Conservation (phyloP, 176 grass and related monocot genomes). For the Rhynchospora tenuis region DNA sequence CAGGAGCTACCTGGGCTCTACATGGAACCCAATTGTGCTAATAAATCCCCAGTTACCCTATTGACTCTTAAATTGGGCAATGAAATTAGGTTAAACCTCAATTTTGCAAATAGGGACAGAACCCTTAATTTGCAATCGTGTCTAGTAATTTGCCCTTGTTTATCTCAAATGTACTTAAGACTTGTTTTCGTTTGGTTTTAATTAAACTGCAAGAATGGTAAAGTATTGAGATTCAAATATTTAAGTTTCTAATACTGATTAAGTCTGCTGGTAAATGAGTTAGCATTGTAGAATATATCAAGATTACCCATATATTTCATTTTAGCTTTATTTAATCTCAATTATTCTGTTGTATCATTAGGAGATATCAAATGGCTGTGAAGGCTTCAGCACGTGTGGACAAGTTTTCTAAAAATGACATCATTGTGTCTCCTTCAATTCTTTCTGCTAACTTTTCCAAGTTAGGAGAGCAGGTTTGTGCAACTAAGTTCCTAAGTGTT, state of each 20-base stretch:
- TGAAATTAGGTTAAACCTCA: too few relatives aligned
- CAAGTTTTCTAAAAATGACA: slow-evolving; percentile 87
- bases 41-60: neutral
- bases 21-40: neutral
- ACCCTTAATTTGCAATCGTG: neutral
- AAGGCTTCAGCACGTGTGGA: slow-evolving; percentile 76
- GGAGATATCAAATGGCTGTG: slow-evolving; percentile 34
- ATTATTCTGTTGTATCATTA: slow-evolving; percentile 13
- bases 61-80: neutral
- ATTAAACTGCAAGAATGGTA: neutral
- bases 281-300: neutral
- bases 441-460: slow-evolving; percentile 93
- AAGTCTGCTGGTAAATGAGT: neutral
- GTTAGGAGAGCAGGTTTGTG: slow-evolving; percentile 80
- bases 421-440: slow-evolving; percentile 96
- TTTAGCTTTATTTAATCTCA: neutral
- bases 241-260: neutral
- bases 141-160: neutral
- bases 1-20: neutral
- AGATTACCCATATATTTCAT: neutral
- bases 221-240: neutral
- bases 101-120: neutral
- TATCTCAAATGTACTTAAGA: neutral
- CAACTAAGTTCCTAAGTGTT: neutral
- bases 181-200: neutral